These are phyloP conservation scores for Hypoxylon rubiginosum DNA, from an alignment of 2,329 filamentous ascomycete species.

Conservation along the genomic window DNA sequence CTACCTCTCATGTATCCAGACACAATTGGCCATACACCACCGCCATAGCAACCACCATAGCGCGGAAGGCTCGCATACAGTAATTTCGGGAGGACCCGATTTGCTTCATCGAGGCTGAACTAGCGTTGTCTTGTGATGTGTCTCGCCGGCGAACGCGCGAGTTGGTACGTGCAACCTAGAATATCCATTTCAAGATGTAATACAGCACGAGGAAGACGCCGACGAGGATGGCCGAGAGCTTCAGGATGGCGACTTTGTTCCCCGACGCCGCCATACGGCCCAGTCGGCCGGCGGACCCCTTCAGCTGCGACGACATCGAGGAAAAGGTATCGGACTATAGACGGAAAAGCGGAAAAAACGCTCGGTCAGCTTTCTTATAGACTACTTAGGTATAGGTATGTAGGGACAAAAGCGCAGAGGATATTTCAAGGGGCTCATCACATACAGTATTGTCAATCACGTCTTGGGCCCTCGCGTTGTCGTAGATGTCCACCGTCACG, in stretches of 20 bases:
- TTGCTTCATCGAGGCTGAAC: background rate
- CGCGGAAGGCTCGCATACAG: background rate
- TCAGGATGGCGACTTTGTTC: conserved; percentile 91
- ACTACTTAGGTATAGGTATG: background rate
- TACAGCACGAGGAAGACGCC: conserved; percentile 80
- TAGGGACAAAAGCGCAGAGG: background rate
- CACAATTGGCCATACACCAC: background rate
- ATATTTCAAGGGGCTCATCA: background rate
- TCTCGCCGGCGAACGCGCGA: background rate
- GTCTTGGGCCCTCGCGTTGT: conserved; percentile 89
- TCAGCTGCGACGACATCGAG: conserved; percentile 83
- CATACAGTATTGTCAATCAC: conserved; percentile 88
- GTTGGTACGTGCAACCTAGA: conserved; percentile 56
- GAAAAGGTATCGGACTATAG: conserved; percentile 92
- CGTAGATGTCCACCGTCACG: conserved; percentile 98
- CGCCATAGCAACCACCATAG: background rate
- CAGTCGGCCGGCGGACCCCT: conserved; percentile 84
- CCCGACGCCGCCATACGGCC: conserved; percentile 92
- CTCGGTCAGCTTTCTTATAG: background rate
- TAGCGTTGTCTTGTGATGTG: background rate
- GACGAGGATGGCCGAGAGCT: conserved; percentile 86
- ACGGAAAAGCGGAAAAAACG: background rate
- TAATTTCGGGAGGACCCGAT: background rate
- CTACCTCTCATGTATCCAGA: background rate
- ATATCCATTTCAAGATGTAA: conserved; percentile 75